Conservation (phyloP, 441 rosid genomes). For the Brassica hybrid region DNA sequence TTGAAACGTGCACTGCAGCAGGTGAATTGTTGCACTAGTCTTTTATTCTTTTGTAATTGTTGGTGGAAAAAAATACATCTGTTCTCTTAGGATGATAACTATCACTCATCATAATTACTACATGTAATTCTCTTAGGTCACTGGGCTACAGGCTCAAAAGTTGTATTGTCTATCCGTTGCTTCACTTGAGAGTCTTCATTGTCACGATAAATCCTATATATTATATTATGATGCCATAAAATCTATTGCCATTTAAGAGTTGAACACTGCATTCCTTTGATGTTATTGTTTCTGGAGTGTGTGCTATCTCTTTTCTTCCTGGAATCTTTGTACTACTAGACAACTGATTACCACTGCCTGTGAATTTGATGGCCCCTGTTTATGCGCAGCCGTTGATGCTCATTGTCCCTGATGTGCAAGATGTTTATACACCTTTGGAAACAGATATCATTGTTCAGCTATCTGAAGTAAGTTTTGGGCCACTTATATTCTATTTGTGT, state of each 20-base stretch:
- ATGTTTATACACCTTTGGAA: conserved; percentile 86
- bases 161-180: too few species aligned
- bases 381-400: conserved; percentile 87
- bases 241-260: too few species aligned
- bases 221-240: too few species aligned
- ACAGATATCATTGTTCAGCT: conserved; percentile 82
- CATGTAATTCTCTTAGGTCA: too few species aligned
- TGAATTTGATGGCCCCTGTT: conserved; percentile 33
- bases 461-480: conserved; percentile 70
- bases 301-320: conserved; percentile 16
- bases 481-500: conserved; percentile 7
- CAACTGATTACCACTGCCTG: conserved; percentile 29
- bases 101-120: too few species aligned
- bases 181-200: too few species aligned
- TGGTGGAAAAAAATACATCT: conserved; percentile 19
- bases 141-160: too few species aligned
- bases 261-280: too few species aligned
- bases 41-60: conserved; percentile 23
- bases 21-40: conserved; percentile 43
- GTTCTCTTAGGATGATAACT: conserved; percentile 18
- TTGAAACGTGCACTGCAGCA: conserved; percentile 79
- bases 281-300: too few species aligned
- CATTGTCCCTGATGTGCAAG: conserved; percentile 84
- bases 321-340: conserved; percentile 6
- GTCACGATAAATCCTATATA: too few species aligned